These are phyloP conservation scores for Adansonia gregorii DNA, from an alignment of 441 rosid genomes.

Conservation along the genomic window DNA sequence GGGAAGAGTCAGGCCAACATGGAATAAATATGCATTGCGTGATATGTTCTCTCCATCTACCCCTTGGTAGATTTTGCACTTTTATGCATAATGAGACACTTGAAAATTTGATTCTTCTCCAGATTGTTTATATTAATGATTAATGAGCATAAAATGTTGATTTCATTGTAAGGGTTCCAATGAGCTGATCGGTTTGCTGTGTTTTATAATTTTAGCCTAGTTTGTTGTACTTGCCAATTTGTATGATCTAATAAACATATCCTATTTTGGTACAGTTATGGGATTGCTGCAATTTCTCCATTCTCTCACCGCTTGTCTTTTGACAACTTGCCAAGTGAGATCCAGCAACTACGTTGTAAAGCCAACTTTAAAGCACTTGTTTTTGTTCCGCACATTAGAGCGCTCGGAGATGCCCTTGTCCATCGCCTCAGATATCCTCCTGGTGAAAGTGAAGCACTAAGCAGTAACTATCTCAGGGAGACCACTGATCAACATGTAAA, in stretches of 20 bases:
- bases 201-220: constrained; percentile 6
- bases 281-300: constrained; percentile 93
- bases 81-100: not conserved
- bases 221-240: constrained; percentile 1
- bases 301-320: constrained; percentile 95
- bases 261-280: constrained; percentile 59
- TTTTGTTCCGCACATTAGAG: constrained; percentile 86
- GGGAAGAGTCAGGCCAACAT: too few relatives aligned
- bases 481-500: constrained; percentile 45
- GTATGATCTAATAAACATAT: constrained; percentile 22
- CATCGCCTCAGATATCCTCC: constrained; percentile 70
- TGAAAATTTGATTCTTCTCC: not conserved
- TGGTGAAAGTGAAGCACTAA: constrained; percentile 35
- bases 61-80: not conserved
- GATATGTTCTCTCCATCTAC: not conserved
- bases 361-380: constrained; percentile 87
- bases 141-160: not conserved
- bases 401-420: constrained; percentile 87
- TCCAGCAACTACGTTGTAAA: constrained; percentile 85
- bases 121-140: not conserved
- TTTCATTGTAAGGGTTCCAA: not conserved
- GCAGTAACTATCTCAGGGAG: constrained; percentile 45
- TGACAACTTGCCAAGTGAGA: constrained; percentile 81
- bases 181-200: not conserved
- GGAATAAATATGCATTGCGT: too few relatives aligned